Evolutionary conservation across 176 grass and related monocot genomes (phyloP).

Genomic region (Bromus sterilis): DNA sequence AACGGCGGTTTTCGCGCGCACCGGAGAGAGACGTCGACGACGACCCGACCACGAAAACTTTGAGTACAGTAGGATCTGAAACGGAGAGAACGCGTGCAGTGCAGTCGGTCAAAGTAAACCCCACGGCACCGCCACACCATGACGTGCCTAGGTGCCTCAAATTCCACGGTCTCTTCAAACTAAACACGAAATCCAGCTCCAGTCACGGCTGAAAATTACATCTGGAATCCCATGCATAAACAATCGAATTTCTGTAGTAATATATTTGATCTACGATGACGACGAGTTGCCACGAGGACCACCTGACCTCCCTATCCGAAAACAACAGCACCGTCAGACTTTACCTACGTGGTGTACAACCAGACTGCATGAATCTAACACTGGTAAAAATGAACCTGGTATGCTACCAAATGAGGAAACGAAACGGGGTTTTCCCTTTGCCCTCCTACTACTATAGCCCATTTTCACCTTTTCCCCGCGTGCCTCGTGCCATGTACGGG

Average conservation of each 20-base stretch:
- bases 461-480: not conserved
- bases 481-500: not conserved
- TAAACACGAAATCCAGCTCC: not conserved
- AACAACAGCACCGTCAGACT: not conserved
- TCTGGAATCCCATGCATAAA: too few relatives aligned
- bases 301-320: not conserved
- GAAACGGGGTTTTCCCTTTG: not conserved
- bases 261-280: not conserved
- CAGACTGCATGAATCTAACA: not conserved
- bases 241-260: not conserved
- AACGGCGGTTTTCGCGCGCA: not conserved
- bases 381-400: not conserved
- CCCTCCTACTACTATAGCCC: not conserved
- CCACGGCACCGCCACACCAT: not conserved
- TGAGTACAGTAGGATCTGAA: not conserved
- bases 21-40: not conserved
- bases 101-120: slow-evolving; percentile 1
- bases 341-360: not conserved
- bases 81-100: not conserved
- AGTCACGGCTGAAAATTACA: not conserved
- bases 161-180: not conserved
- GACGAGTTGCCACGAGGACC: not conserved
- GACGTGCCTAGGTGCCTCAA: not conserved
- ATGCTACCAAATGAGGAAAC: not conserved
- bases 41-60: not conserved